Conservation (phyloP, 805 yeast genomes). For the Martiniozyma abietophila region DNA sequence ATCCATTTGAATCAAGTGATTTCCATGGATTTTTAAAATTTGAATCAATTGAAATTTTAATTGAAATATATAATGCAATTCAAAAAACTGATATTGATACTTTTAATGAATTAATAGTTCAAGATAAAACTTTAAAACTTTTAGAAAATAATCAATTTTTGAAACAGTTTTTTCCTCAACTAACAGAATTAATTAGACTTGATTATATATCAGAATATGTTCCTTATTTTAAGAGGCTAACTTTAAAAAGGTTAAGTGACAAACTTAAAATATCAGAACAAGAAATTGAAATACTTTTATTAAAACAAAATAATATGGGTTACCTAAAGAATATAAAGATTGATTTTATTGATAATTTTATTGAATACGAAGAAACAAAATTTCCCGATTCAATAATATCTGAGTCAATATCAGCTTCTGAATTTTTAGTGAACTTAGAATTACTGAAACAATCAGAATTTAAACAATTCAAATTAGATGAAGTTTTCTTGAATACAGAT, state of each 20-base stretch:
- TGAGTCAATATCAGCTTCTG: too few relatives aligned
- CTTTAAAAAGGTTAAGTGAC: conserved; percentile 13
- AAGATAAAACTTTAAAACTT: conserved; percentile 10
- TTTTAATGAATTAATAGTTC: conserved; percentile 15
- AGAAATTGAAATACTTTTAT: conserved; percentile 17
- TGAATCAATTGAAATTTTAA: conserved; percentile 14
- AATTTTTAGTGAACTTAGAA: too few relatives aligned
- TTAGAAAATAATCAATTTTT: conserved; percentile 13
- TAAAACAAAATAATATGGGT: conserved; percentile 22
- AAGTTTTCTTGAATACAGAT: too few relatives aligned
- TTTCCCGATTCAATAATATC: too few relatives aligned
- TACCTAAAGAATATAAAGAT: conserved; percentile 17
- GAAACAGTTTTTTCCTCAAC: conserved; percentile 17
- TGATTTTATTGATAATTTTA: conserved; percentile 17
- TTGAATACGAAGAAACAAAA: too few relatives aligned
- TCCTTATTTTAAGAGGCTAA: conserved; percentile 17
- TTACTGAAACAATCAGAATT: too few relatives aligned
- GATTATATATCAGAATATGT: conserved; percentile 19
- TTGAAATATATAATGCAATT: conserved; percentile 22
- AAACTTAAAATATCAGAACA: conserved; percentile 15
- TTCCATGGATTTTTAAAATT: conserved; percentile 31
- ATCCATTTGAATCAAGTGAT: conserved; percentile 68
- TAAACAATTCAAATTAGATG: too few relatives aligned
- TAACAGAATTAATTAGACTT: conserved; percentile 19
- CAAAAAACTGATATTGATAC: conserved; percentile 18